phyloP scores from a whole-genome alignment of 2,329 filamentous ascomycete species.

The Westerdykella aurantiaca region DNA sequence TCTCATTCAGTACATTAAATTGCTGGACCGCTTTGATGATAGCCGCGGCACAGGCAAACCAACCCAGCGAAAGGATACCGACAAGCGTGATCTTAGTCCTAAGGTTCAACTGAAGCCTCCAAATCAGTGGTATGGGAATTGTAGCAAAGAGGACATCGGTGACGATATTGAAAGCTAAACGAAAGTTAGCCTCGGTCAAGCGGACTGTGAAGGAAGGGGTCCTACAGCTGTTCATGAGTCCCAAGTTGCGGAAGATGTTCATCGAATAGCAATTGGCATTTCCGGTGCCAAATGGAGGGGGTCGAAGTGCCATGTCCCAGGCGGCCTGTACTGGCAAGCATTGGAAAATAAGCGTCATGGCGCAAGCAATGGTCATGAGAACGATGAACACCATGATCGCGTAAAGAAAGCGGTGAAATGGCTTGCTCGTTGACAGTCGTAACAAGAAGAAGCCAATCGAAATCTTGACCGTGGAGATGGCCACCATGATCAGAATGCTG shows the following conservation, averaged over 20 bases:
- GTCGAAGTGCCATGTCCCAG: slow-evolving; percentile 39
- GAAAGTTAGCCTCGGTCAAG: slow-evolving; percentile 2
- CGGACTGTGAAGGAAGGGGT: not conserved
- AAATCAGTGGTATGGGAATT: slow-evolving; percentile 41
- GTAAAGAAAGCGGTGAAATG: slow-evolving; percentile 40
- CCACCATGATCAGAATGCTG: slow-evolving; percentile 44
- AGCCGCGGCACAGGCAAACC: slow-evolving; percentile 40
- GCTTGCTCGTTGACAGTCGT: slow-evolving; percentile 38
- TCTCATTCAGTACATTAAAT: slow-evolving; percentile 28
- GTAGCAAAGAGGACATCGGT: slow-evolving; percentile 40
- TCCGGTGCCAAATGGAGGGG: slow-evolving; percentile 21
- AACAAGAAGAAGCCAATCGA: slow-evolving; percentile 45
- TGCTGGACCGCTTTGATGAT: slow-evolving; percentile 42
- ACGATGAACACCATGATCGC: slow-evolving; percentile 42
- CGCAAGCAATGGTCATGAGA: slow-evolving; percentile 40
- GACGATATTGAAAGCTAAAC: slow-evolving; percentile 33
- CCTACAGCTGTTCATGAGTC: slow-evolving; percentile 43
- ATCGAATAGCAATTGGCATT: slow-evolving; percentile 42
- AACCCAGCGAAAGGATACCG: slow-evolving; percentile 35
- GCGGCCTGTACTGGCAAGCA: slow-evolving; percentile 43
- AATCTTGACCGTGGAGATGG: slow-evolving; percentile 44
- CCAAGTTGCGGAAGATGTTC: slow-evolving; percentile 40
- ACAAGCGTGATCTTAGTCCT: slow-evolving; percentile 39
- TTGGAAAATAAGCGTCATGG: slow-evolving; percentile 45
- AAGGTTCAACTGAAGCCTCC: slow-evolving; percentile 40